Base-by-base conservation (phyloP, 1,284 basidiomycete genomes). In the Sanghuangporus weigelae region DNA sequence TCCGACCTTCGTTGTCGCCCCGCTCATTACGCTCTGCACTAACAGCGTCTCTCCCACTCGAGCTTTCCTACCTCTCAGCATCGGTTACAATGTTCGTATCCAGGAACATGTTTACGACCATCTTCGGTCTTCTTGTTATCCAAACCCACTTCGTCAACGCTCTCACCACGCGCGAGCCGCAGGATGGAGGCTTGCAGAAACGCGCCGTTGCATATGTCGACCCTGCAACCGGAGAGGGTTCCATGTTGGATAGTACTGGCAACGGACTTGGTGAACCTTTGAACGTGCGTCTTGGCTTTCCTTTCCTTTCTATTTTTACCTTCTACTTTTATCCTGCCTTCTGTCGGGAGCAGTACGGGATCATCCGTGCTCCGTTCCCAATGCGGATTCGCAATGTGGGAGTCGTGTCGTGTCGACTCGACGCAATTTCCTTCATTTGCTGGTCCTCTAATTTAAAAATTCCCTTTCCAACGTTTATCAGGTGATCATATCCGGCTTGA, bases 181-280 rank as follows among this genome's bases (percentile, higher is more conserved):
- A 51, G 49, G 26, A 51, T 2, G 11, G 12, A n/a, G 31, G 14
- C n/a, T 19, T 54, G 26, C 16, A 19, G 42, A 66, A 63, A 60
- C 66, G 67, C 21, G 59, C 63, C 3, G 74, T 74, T 14, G 74
- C 73, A 3, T 87, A 76, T 69, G 78, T 79, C 62, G 68, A 81
- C 63, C 85, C 85, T 6, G 66, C 67, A 3, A 26, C 26, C 0
- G 72, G 71, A 7, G 85, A 84, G 2, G 85, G 85, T 0, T 84
- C 84, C 2, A 77, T 82, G 79, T 77, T 87, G 36, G 73, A 78
- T 65, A 70, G 81, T 56, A 74, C 82, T 16, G 76, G 76, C 19
- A 67, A 74, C 57, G 81, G 80, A 7, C 68, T 74, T 1, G 89
- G 89, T 39, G 90, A 91, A 73, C 90, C 90, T 26, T 72, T 92